Evolutionary conservation across 257 asterid species (phyloP), one percentile per base, ranked within the genome.

Genomic region (Gentiana straminea): DNA sequence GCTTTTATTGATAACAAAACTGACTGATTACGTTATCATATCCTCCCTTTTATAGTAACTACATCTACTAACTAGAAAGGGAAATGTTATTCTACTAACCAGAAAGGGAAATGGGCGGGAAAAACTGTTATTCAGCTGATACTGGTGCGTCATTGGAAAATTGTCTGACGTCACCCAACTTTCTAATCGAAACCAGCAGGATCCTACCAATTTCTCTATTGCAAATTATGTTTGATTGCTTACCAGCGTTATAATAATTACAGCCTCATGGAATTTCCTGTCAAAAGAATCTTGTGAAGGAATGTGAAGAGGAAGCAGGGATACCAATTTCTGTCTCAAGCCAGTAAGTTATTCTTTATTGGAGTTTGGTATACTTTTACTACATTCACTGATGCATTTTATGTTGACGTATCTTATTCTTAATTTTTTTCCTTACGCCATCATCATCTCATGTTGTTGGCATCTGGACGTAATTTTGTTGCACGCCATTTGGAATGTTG

Each of bases 221-320:
- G 9, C 46, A 2, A 2, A 41, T 41, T 41, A 24, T 24, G 46
- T 10, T 4, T 41, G 8, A 10, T 5, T 41, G 46, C 46, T 41
- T 41, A 45, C 35, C 68, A 35, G 47, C 56, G 41, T 57, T 45
- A 13, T 51, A 36, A 35, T 13, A 37, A 44, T 51, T 62, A 57
- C 82, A 89, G 98, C 98, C 98, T 15, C 82, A 76, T 69, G 98
- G 90, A 62, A 80, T 84, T 12, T 76, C 98, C 44, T 86, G 98
- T 61, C 78, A 66, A 54, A 86, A 86, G 73, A 86, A 90, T 82
- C 63, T 90, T 58, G 74, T 79, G 59, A 90, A 90, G 77, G 98
- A 90, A 77, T 86, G 96, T 64, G 72, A 90, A 77, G 98, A 90
- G 72, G 97, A 90, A 70, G 98, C 98, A 36, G 94, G 96, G 49